A percentile compares a stretch with the other conserved stretches of the same genome.
Evolutionary conservation across 768 basidiomycete genomes (phyloP).

Genomic region (Dioszegia hungarica): DNA sequence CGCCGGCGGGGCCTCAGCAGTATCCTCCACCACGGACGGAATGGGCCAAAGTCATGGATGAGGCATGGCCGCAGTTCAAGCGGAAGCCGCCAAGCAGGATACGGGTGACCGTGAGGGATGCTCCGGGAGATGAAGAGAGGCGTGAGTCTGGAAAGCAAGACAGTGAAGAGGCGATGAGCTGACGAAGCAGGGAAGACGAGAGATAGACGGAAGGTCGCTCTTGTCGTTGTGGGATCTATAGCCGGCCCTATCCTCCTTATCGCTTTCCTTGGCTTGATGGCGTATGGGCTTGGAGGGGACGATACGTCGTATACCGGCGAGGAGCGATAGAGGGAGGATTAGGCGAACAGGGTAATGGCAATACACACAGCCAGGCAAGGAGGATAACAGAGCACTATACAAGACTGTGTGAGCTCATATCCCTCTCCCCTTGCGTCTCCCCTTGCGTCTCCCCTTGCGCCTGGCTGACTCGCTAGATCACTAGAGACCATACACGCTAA

Average conservation of each 20-base stretch:
- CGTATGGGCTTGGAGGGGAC: not conserved
- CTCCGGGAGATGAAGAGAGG: conserved; percentile 2
- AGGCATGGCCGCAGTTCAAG: conserved; percentile 7
- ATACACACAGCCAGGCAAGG: no score
- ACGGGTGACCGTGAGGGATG: conserved; percentile 7
- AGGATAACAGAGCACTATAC: no score
- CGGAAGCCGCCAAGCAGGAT: conserved; percentile 6
- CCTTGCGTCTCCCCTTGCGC: no score
- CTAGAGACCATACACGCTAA: no score
- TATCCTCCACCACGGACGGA: conserved; percentile 2
- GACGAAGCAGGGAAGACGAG: not conserved
- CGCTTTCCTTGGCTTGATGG: not conserved
- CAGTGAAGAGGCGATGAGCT: not conserved
- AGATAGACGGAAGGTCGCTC: not conserved
- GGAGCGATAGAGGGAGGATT: no score
- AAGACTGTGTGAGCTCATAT: no score
- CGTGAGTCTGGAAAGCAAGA: not conserved
- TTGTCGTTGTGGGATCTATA: not conserved
- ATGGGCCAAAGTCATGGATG: conserved; percentile 10
- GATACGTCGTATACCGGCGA: no score
- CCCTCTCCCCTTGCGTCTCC: no score
- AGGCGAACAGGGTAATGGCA: no score
- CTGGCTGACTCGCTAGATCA: no score
- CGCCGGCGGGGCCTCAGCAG: not conserved
- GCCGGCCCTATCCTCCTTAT: not conserved